Percentiles rank a stretch among this genome's conserved stretches.
phyloP scores from a whole-genome alignment of 768 basidiomycete species.

The Auriculariales sp. region DNA sequence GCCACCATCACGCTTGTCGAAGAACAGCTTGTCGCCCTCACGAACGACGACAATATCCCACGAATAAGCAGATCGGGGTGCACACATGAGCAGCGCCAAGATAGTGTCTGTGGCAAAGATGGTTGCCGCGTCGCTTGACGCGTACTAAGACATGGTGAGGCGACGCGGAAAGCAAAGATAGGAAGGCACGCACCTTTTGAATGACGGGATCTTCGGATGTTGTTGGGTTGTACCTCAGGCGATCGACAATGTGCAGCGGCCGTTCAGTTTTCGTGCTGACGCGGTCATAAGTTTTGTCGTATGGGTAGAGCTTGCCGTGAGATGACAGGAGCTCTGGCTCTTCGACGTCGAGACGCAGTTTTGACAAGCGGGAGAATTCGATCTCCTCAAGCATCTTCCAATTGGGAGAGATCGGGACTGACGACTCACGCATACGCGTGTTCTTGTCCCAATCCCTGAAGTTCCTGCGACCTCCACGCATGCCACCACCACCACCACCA shows the following conservation, averaged over 20 bases:
- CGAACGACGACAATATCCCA: slow-evolving; percentile 97
- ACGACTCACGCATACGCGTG: slow-evolving; percentile 78
- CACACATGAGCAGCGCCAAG: slow-evolving; percentile 89
- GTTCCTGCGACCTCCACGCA: slow-evolving; percentile 48
- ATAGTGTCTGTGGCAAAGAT: slow-evolving; percentile 94
- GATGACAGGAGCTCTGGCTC: slow-evolving; percentile 81
- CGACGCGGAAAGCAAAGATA: slow-evolving; percentile 3
- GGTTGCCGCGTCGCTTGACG: slow-evolving; percentile 62
- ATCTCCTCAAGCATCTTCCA: slow-evolving; percentile 98
- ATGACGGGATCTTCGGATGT: slow-evolving; percentile 98
- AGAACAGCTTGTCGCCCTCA: slow-evolving; percentile 84
- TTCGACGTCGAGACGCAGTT: slow-evolving; percentile 87
- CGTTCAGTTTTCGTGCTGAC: slow-evolving; percentile 87
- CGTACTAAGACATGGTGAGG: slow-evolving; percentile 58
- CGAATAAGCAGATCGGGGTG: slow-evolving; percentile 87
- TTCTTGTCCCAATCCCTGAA: slow-evolving; percentile 93
- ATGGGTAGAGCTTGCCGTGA: slow-evolving; percentile 76
- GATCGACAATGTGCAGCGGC: slow-evolving; percentile 82
- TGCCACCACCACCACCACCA: slow-evolving; percentile 23
- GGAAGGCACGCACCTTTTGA: slow-evolving; percentile 46
- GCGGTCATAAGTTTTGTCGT: slow-evolving; percentile 91
- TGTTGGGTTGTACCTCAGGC: slow-evolving; percentile 93
- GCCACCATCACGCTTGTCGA: slow-evolving; percentile 96
- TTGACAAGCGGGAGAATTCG: slow-evolving; percentile 83
- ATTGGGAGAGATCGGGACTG: slow-evolving; percentile 78